These are phyloP conservation scores for Dactylis glomerata DNA, from an alignment of 176 grass and related monocot species.

Conservation along the genomic window DNA sequence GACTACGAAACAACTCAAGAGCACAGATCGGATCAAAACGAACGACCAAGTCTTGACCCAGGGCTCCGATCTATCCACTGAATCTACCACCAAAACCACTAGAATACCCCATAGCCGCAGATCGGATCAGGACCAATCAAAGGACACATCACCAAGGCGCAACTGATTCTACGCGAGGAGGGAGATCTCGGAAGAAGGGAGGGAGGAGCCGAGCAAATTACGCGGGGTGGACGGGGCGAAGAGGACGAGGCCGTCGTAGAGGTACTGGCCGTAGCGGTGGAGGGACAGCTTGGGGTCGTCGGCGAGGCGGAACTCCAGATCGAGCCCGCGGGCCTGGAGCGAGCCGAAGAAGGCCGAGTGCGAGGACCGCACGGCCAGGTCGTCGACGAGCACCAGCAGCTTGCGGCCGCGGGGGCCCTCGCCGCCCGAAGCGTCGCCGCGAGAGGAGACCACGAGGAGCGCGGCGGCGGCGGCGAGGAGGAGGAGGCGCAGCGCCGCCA, in stretches of 20 bases:
- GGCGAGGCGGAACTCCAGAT: conserved; percentile 83
- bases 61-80: neutral
- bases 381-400: conserved; percentile 82
- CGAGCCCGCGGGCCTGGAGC: conserved; percentile 65
- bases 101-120: conserved; percentile 22
- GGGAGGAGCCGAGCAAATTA: conserved; percentile 14
- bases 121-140: conserved; percentile 21
- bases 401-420: conserved; percentile 53
- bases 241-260: conserved; percentile 90
- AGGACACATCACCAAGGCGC: neutral
- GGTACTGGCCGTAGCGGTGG: conserved; percentile 55
- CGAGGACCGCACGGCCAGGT: conserved; percentile 73
- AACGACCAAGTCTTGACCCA: neutral
- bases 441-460: neutral
- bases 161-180: neutral
- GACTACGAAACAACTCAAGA: neutral
- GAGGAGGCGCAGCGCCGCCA: conserved; percentile 33
- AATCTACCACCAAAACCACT: conserved; percentile 13
- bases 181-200: neutral
- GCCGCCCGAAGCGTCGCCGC: conserved; percentile 13
- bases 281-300: conserved; percentile 61
- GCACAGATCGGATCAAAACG: conserved; percentile 9
- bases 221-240: conserved; percentile 67
- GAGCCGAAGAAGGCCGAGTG: conserved; percentile 80
- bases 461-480: conserved; percentile 5